Base-by-base conservation (phyloP, 192 early-diverging fungal genomes). In the Phycomyces nitens region DNA sequence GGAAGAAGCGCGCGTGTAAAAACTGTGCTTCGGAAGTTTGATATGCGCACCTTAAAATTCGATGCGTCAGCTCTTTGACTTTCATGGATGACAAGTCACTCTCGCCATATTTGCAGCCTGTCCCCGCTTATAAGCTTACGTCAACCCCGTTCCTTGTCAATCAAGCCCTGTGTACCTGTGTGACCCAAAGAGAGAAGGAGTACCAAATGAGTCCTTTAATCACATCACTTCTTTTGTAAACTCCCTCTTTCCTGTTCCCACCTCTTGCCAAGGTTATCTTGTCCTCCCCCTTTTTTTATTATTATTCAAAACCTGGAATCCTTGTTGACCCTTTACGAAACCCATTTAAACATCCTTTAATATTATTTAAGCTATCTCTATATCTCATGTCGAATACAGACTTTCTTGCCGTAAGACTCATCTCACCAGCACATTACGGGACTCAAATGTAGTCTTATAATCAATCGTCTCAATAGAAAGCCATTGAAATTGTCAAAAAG, bases 401-500 rank as follows among this genome's bases (percentile, higher is more conserved):
- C n/a, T 66, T 56, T 40, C 64, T 66, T 29, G 16, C 52, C 11
- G 64, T 66, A 66, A 66, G 56, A 27, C 21, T 20, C 10, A 40
- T 34, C 26, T 40, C 24, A 24, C 22, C 51, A 53, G 16, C 54
- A 29, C 12, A 29, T 56, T 55, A 27, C 18, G 18, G 10, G 11
- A 16, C 12, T 26, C 20, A 56, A 10, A 56, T n/a, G n/a, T 10
- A 47, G 56, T 21, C 16, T 21, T 12, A 41, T 23, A 27, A 39
- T 51, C 29, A 34, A 39, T 20, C 1, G 16, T 16, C 44, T 26
- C 18, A 24, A 59, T 49, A 89, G 85, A 94, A 93, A 82, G 96
- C 92, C 10, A 86, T 97, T 41, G 93, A 94, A 43, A 90, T 96
- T 29, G 92, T 93, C 39, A 94, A 92, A 71, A 84, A 87, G 68